These are phyloP conservation scores for Meyerozyma sp. DNA, from an alignment of 1,139 yeast species.

Conservation along the genomic window DNA sequence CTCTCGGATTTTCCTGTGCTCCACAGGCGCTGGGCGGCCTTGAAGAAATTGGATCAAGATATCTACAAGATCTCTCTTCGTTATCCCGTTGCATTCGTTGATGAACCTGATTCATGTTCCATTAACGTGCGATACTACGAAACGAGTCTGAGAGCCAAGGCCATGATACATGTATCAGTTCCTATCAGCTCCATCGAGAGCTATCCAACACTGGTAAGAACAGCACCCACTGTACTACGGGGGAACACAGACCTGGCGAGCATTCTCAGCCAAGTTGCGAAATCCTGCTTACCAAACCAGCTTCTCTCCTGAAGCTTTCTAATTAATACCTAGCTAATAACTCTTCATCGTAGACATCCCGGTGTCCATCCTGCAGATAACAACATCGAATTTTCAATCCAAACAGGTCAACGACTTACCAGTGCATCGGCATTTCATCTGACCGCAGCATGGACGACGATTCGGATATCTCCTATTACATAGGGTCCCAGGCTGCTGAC, in stretches of 20 bases:
- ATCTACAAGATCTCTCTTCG: constrained; percentile 23
- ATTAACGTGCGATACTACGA: constrained; percentile 7
- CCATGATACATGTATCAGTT: neutral
- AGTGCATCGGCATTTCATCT: neutral
- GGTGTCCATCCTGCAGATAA: neutral
- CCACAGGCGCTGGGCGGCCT: constrained; percentile 14
- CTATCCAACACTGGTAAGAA: neutral
- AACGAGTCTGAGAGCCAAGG: neutral
- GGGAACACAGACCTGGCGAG: neutral
- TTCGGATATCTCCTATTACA: constrained; percentile 34
- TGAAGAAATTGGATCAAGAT: constrained; percentile 21
- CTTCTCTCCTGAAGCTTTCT: neutral
- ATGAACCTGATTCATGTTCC: constrained; percentile 4
- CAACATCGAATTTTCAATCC: neutral
- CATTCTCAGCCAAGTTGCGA: neutral
- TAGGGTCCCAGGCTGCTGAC: constrained; percentile 30
- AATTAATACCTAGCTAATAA: neutral
- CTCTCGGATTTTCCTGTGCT: constrained; percentile 13
- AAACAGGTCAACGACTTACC: neutral
- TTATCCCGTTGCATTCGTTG: constrained; percentile 18
- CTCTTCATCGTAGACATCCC: neutral
- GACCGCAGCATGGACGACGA: constrained; percentile 23
- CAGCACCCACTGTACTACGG: neutral
- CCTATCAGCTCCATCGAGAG: neutral
- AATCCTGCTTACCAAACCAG: neutral